Conservation (phyloP, 331 rosid species). For the Telfairia occidentalis region DNA sequence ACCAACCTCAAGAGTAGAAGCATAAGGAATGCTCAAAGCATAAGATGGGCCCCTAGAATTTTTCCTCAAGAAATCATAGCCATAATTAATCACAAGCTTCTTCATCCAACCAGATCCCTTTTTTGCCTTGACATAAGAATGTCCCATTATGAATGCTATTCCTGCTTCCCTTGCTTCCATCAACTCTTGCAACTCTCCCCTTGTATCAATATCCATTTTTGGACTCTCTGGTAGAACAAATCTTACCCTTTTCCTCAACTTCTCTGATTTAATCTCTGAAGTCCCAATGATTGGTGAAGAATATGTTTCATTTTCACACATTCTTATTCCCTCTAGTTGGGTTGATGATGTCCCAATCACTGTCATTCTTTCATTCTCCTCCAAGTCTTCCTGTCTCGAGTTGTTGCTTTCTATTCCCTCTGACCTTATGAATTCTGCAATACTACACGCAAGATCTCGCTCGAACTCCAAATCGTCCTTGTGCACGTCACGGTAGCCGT, state of each 20-base stretch:
- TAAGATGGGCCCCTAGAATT: conserved; percentile 82
- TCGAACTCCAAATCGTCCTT: conserved; percentile 82
- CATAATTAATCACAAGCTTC: conserved; percentile 64
- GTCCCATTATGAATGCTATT: conserved; percentile 89
- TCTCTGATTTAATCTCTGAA: conserved; percentile 47
- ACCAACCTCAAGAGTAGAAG: conserved; percentile 90
- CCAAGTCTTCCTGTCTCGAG: conserved; percentile 22
- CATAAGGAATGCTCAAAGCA: conserved; percentile 78
- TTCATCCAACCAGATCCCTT: conserved; percentile 84
- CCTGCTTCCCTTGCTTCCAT: conserved; percentile 98
- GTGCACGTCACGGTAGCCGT: conserved; percentile 81
- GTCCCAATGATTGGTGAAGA: conserved; percentile 24
- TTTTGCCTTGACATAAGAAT: conserved; percentile 82
- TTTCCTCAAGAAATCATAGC: conserved; percentile 88
- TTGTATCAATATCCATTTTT: conserved; percentile 35
- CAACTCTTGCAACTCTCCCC: conserved; percentile 60
- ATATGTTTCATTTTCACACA: conserved; percentile 42
- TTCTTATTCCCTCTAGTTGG: conserved; percentile 42
- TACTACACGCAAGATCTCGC: conserved; percentile 68
- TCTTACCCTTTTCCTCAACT: conserved; percentile 59
- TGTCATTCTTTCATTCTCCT: conserved; percentile 56
- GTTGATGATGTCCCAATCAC: conserved; percentile 84
- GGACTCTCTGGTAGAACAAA: conserved; percentile 69
- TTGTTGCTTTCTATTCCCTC: conserved; percentile 29
- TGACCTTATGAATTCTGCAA: conserved; percentile 80